Conservation (phyloP, 169 alveolate species). For the Plasmodium knowlesi region DNA sequence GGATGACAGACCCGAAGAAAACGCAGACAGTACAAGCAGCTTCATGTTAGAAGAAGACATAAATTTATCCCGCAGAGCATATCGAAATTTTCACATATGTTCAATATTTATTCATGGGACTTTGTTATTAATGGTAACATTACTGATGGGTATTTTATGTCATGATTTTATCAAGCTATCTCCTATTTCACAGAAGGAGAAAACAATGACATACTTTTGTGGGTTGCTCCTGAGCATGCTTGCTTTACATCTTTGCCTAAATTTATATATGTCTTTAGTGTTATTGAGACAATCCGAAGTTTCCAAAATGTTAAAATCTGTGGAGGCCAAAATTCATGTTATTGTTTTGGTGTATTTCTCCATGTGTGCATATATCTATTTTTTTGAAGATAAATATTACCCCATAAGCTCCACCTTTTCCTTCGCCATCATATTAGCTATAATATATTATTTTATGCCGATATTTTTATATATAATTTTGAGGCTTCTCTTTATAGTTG, state of each 20-base stretch:
- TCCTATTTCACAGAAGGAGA: conserved; percentile 5
- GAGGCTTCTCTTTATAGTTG: conserved; percentile 11
- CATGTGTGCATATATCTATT: conserved; percentile 35
- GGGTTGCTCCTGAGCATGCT: conserved; percentile 26
- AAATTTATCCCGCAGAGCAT: conserved; percentile 60
- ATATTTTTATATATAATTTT: conserved; percentile 63
- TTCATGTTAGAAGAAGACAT: conserved; percentile 56
- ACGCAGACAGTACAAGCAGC: conserved; percentile 33
- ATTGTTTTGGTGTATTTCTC: conserved; percentile 23
- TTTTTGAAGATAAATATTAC: conserved; percentile 10
- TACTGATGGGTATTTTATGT: conserved; percentile 24
- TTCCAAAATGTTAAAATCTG: conserved; percentile 32
- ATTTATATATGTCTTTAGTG: conserved; percentile 13
- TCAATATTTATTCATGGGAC: conserved; percentile 65
- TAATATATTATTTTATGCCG: conserved; percentile 63
- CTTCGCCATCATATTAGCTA: conserved; percentile 21
- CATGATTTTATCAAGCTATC: conserved; percentile 8
- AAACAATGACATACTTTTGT: conserved; percentile 7
- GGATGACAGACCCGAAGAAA: conserved; percentile 16
- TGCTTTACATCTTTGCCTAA: conserved; percentile 37
- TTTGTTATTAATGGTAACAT: conserved; percentile 22
- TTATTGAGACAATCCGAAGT: conserved; percentile 28
- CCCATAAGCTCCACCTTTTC: conserved; percentile 18
- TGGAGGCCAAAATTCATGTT: conserved; percentile 46
- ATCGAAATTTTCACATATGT: conserved; percentile 63